phyloP scores from a whole-genome alignment of 1,284 basidiomycete genomes.

The Cyathus pygmaeus region DNA sequence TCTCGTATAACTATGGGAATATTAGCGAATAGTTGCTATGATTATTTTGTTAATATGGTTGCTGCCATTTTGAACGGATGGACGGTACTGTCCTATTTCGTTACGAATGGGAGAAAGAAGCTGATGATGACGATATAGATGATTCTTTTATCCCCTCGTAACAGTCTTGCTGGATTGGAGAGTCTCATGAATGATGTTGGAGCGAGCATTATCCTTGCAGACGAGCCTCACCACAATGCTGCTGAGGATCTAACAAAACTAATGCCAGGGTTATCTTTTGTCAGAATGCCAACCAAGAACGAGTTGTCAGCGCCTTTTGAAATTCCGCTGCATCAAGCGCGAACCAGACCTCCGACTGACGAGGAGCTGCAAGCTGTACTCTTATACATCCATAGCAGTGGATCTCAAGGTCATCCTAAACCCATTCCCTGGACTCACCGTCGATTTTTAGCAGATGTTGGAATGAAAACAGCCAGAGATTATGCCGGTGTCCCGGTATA shows the following conservation, averaged over 20 bases:
- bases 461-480: not conserved
- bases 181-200: slow-evolving; percentile 7
- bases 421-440: slow-evolving; percentile 8
- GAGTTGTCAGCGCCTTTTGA: not conserved
- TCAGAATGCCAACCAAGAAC: slow-evolving; percentile 1
- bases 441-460: slow-evolving; percentile 7
- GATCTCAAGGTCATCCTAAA: slow-evolving; percentile 15
- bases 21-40: slow-evolving; percentile 12
- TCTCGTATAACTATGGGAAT: slow-evolving; percentile 6
- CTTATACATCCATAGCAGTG: slow-evolving; percentile 12
- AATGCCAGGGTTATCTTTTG: slow-evolving; percentile 1
- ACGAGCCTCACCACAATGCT: not conserved
- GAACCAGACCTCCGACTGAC: not conserved
- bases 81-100: slow-evolving; percentile 3
- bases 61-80: slow-evolving; percentile 13
- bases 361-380: slow-evolving; percentile 6
- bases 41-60: slow-evolving; percentile 9
- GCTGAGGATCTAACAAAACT: slow-evolving; percentile 4
- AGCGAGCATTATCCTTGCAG: slow-evolving; percentile 5
- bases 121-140: not conserved
- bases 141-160: slow-evolving; percentile 8
- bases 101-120: not conserved
- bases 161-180: slow-evolving; percentile 8
- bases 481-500: slow-evolving; percentile 10
- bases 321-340: not conserved